Evolutionary conservation across 257 asterid genomes (phyloP), one percentile per base, ranked within the genome.

Genomic region (Ocimum tenuiflorum): DNA sequence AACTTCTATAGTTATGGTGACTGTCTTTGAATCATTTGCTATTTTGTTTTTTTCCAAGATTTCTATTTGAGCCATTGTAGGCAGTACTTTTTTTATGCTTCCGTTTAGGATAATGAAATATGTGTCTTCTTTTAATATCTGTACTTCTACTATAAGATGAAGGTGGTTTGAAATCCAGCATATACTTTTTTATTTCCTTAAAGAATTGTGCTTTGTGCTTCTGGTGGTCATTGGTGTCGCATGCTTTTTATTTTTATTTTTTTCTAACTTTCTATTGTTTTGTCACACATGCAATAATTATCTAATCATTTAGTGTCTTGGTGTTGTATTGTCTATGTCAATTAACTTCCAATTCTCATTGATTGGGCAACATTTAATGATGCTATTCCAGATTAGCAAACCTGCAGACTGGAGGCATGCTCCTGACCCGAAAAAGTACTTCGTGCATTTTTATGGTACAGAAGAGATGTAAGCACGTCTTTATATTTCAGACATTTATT

Each of bases 381-480:
- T 43, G 74, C 53, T 65, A 31, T 71, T 79, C 77, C 81, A 91
- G 98, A 89, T 92, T 67, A 72, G 97, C 84, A 81, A 75, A 42
- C 95, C 98, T 53, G 97, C 89, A 79, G 95, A 82, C 48, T 88
- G 91, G 90, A 56, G 76, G 54, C 80, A 70, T 55, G 73, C 81
- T 60, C 91, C 96, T 60, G 98, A 92, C 67, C 89, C 97, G 14
- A 89, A 79, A 74, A 89, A 92, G 83, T 82, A 81, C 80, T 92
- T 92, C 48, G 98, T 92, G 60, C 86, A 84, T 65, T 92, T 92
- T 83, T 92, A 73, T 70, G 98, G 98, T 60, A 92, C 98, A 69
- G 42, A 39, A 73, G 97, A 92, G 80, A 89, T 92, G 98, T 92
- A 84, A 84, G 97, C 64, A 69, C 57, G 72, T 61, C 67, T 41